These are phyloP conservation scores for Flaveria trinervia DNA, from an alignment of 129 eudicot genomes.

Conservation along the genomic window DNA sequence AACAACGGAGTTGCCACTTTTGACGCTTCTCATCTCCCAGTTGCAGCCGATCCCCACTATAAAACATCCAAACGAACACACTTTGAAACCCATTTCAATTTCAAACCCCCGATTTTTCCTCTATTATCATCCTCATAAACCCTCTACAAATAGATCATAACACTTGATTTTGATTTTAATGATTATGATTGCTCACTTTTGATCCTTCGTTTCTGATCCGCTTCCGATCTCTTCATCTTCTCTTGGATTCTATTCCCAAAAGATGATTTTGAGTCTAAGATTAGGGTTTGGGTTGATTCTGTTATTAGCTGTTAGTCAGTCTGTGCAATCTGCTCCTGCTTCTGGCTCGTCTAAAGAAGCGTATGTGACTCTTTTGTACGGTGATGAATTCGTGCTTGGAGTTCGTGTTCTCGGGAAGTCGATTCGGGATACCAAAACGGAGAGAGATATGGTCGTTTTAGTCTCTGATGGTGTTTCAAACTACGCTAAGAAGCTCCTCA, in stretches of 20 bases:
- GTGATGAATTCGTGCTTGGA: conserved; percentile 93
- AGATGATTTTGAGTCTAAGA: conserved; percentile 29
- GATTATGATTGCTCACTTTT: not conserved
- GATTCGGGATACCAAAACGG: conserved; percentile 71
- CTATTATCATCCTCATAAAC: conserved; percentile 11
- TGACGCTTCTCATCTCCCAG: conserved; percentile 34
- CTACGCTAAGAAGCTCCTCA: conserved; percentile 73
- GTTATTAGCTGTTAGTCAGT: conserved; percentile 26
- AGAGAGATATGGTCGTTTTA: conserved; percentile 83
- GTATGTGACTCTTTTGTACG: conserved; percentile 87
- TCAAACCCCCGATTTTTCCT: not conserved
- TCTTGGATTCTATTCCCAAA: not conserved
- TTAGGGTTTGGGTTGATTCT: conserved; percentile 31
- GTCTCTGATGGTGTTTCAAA: conserved; percentile 95
- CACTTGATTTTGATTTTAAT: not conserved
- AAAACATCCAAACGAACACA: not conserved
- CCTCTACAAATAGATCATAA: not conserved
- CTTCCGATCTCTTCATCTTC: conserved; percentile 12
- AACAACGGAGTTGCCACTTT: conserved; percentile 36
- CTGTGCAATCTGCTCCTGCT: conserved; percentile 39
- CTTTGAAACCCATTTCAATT: conserved; percentile 3
- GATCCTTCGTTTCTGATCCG: not conserved
- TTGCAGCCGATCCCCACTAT: conserved; percentile 1
- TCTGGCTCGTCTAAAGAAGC: conserved; percentile 63
- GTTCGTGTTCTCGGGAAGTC: conserved; percentile 96